Percentiles rank a stretch among this genome's conserved stretches.
These are phyloP conservation scores for Lepiota venenata DNA, from an alignment of 768 basidiomycete species.

Conservation along the genomic window DNA sequence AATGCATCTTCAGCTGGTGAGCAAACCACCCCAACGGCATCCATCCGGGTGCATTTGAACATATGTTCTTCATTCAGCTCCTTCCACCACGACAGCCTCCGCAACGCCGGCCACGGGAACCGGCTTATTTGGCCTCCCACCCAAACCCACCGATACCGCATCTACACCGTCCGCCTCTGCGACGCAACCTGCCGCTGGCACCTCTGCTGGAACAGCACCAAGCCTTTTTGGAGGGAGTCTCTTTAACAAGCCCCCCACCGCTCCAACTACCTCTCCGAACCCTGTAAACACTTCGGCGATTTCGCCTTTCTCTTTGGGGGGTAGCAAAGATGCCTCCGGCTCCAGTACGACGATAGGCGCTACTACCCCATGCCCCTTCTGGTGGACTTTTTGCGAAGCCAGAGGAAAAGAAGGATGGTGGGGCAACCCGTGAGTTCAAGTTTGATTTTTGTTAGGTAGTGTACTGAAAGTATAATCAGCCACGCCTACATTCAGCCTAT, in stretches of 20 bases:
- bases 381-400: constrained; percentile 31
- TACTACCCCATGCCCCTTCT: constrained; percentile 14
- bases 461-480: not conserved
- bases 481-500: constrained; percentile 25
- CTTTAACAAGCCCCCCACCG: constrained; percentile 15
- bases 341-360: not conserved
- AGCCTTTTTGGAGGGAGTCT: constrained; percentile 9
- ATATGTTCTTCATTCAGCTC: not conserved
- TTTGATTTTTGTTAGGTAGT: not conserved
- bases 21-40: not conserved
- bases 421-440: constrained; percentile 13
- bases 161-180: constrained; percentile 13
- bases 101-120: constrained; percentile 18
- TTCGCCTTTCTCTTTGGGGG: not conserved
- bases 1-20: not conserved
- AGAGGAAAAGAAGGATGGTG: constrained; percentile 43
- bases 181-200: not conserved
- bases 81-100: constrained; percentile 5
- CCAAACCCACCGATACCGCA: constrained; percentile 14
- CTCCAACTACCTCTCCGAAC: constrained; percentile 11
- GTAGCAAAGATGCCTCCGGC: no score
- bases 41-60: not conserved
- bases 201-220: not conserved
- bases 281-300: not conserved
- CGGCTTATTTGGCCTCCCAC: constrained; percentile 17